Evolutionary conservation across 2,329 filamentous ascomycete species (phyloP).

Genomic region (Ophiocordyceps camponoti-leonardi): DNA sequence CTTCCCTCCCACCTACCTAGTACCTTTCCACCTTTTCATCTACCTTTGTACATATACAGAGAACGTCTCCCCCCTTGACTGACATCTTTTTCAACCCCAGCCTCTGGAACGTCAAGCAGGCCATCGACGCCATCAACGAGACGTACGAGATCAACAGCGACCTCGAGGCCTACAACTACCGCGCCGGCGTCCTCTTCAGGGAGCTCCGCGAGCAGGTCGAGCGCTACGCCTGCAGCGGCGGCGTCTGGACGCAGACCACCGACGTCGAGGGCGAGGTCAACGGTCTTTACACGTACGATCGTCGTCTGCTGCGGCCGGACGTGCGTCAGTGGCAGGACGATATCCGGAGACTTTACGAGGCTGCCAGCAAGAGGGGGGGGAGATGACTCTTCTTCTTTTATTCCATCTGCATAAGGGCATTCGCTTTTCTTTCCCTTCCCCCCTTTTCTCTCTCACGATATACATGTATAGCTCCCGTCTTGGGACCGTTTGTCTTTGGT

Average conservation of each 20-base stretch:
- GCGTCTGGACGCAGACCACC: constrained; percentile 57
- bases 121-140: constrained; percentile 42
- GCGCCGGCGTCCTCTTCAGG: constrained; percentile 38
- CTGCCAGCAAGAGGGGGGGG: constrained; percentile 18
- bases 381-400: no score
- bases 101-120: constrained; percentile 45
- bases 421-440: no score
- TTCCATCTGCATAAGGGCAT: no score
- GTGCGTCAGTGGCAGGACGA: constrained; percentile 40
- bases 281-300: constrained; percentile 52
- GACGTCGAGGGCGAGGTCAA: constrained; percentile 64
- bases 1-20: no score
- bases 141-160: constrained; percentile 49
- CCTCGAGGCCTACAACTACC: constrained; percentile 48
- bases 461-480: no score
- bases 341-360: constrained; percentile 41
- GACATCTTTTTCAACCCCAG: constrained; percentile 19
- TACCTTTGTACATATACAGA: no score
- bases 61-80: background rate
- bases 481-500: no score
- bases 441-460: no score
- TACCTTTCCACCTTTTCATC: no score
- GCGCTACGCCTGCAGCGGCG: constrained; percentile 45
- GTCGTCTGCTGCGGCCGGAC: constrained; percentile 39
- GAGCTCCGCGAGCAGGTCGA: constrained; percentile 46